A percentile compares a stretch with the other conserved stretches of the same genome.
phyloP scores from a whole-genome alignment of 2,329 filamentous ascomycete species.

The Colletotrichum trifolii region DNA sequence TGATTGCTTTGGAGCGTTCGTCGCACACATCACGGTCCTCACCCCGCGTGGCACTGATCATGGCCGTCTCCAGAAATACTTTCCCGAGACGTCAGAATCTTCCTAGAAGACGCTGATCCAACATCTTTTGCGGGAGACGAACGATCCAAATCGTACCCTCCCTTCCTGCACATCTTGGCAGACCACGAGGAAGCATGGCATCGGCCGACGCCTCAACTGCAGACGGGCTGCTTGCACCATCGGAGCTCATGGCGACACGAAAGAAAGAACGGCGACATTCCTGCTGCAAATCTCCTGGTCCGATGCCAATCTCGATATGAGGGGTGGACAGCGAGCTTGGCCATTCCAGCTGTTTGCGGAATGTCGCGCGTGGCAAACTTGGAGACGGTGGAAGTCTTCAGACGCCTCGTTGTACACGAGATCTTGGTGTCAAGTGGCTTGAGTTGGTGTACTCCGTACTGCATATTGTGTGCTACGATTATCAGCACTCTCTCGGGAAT shows the following conservation, averaged over 20 bases:
- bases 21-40: too few species aligned
- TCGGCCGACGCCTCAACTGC: conserved; percentile 17
- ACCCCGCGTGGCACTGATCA: too few species aligned
- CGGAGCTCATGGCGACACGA: too few species aligned
- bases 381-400: conserved; percentile 1
- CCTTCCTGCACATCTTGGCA: not conserved
- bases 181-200: conserved; percentile 1
- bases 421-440: not conserved
- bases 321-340: conserved; percentile 2
- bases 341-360: conserved; percentile 27
- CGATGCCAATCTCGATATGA: conserved; percentile 1
- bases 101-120: too few species aligned
- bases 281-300: conserved; percentile 11
- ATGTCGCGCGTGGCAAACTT: conserved; percentile 7
- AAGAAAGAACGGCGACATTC: conserved; percentile 8
- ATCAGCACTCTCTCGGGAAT: too few species aligned
- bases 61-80: too few species aligned
- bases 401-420: conserved; percentile 7
- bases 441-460: not conserved
- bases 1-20: too few species aligned
- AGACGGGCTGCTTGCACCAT: not conserved
- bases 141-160: not conserved
- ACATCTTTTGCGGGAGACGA: too few species aligned
- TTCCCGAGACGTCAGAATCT: too few species aligned
- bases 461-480: too few species aligned